Conservation (phyloP, 768 basidiomycete genomes). For the Tylopilus plumbeoviolaceoides region DNA sequence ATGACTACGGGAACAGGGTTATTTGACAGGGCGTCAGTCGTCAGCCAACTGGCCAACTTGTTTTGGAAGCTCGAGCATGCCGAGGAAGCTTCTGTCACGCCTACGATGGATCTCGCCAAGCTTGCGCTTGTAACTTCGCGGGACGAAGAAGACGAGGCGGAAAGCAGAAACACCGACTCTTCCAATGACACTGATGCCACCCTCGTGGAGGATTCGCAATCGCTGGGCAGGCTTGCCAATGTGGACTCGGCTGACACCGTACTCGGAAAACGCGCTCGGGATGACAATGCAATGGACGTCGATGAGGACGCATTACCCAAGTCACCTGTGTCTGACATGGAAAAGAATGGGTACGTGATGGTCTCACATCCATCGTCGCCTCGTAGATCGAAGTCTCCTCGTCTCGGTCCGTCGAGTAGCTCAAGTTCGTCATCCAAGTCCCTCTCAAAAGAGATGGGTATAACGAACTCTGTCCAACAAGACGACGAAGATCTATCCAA, state of each 20-base stretch:
- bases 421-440: conserved; percentile 28
- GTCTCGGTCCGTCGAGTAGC: conserved; percentile 26
- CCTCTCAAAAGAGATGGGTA: conserved; percentile 29
- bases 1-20: conserved; percentile 1
- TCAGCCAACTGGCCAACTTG: conserved; percentile 71
- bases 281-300: conserved; percentile 49
- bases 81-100: conserved; percentile 67
- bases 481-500: conserved; percentile 32
- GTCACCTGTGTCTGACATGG: conserved; percentile 30
- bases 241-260: conserved; percentile 45
- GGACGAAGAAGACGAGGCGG: conserved; percentile 82
- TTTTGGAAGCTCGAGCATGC: conserved; percentile 74
- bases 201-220: conserved; percentile 70
- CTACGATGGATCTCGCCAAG: conserved; percentile 83
- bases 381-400: conserved; percentile 34
- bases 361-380: conserved; percentile 36
- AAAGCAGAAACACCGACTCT: conserved; percentile 69
- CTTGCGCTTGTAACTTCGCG: conserved; percentile 86
- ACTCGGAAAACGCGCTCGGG: conserved; percentile 66
- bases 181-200: conserved; percentile 89
- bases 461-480: conserved; percentile 19
- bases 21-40: conserved; percentile 48
- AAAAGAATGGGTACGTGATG: conserved; percentile 42
- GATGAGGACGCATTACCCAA: conserved; percentile 38
- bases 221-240: conserved; percentile 19